Evolutionary conservation across 2,329 filamentous ascomycete species (phyloP).

Genomic region (Coniochaeta sp.): DNA sequence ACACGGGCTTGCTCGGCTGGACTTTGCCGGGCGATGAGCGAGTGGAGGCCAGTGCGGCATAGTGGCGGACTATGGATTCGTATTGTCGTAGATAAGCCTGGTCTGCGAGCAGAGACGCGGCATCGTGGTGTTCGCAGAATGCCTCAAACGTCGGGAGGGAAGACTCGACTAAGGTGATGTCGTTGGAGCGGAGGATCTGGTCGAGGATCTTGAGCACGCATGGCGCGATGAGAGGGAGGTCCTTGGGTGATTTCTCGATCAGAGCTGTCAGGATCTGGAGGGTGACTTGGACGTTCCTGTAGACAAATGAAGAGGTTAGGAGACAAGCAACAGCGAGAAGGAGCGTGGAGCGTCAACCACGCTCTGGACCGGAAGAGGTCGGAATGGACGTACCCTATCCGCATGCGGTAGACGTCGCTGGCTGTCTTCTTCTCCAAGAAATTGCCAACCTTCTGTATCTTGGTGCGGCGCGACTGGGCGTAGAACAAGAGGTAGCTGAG

Average conservation of each 20-base stretch:
- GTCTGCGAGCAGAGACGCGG: slow-evolving; percentile 76
- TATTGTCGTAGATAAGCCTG: slow-evolving; percentile 77
- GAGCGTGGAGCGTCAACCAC: no score
- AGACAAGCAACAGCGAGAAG: background rate
- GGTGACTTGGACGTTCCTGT: slow-evolving; percentile 89
- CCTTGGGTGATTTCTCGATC: slow-evolving; percentile 86
- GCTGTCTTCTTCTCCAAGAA: slow-evolving; percentile 94
- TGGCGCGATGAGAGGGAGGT: slow-evolving; percentile 80
- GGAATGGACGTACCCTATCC: slow-evolving; percentile 62
- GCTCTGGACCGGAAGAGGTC: slow-evolving; percentile 1
- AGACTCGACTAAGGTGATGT: slow-evolving; percentile 89
- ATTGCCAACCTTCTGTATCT: slow-evolving; percentile 90
- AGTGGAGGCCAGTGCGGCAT: slow-evolving; percentile 71
- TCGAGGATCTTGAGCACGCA: slow-evolving; percentile 80
- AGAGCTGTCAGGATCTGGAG: slow-evolving; percentile 86
- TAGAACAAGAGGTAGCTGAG: slow-evolving; percentile 97
- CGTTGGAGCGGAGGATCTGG: slow-evolving; percentile 73
- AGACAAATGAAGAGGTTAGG: background rate
- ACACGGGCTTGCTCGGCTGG: slow-evolving; percentile 60
- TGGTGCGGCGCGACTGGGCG: slow-evolving; percentile 85
- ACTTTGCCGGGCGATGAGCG: slow-evolving; percentile 42
- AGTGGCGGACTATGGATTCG: slow-evolving; percentile 70
- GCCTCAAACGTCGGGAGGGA: slow-evolving; percentile 79
- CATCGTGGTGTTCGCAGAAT: slow-evolving; percentile 85
- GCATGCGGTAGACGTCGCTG: slow-evolving; percentile 80